Percentiles rank a stretch among this genome's conserved stretches.
phyloP scores from a whole-genome alignment of 805 yeast genomes.

The Candida xyloterini region DNA sequence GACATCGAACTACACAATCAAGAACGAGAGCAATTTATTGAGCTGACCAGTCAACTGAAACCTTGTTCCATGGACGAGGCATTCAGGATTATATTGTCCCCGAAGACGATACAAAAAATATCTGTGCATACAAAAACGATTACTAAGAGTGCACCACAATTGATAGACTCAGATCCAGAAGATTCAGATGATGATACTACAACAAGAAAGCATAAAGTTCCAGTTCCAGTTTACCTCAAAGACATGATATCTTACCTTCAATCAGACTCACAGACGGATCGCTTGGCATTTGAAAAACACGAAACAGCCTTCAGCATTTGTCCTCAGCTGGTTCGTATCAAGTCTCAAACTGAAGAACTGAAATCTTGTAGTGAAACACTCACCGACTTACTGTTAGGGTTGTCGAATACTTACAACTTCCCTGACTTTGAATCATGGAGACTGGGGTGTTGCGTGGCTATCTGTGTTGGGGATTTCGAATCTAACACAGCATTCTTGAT shows the following conservation, averaged over 20 bases:
- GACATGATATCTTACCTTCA: constrained; percentile 61
- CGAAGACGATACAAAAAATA: not conserved
- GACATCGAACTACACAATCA: constrained; percentile 23
- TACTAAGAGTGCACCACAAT: not conserved
- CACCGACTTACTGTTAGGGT: constrained; percentile 46
- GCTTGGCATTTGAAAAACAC: constrained; percentile 47
- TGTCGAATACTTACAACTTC: constrained; percentile 57
- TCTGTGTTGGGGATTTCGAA: constrained; percentile 49
- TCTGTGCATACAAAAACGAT: not conserved
- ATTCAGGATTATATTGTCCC: constrained; percentile 1
- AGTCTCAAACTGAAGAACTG: constrained; percentile 63
- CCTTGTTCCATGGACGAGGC: constrained; percentile 9
- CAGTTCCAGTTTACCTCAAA: constrained; percentile 64
- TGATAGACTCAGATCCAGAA: constrained; percentile 33
- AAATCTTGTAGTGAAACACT: constrained; percentile 54
- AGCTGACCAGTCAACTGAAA: not conserved
- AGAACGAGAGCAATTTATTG: constrained; percentile 16
- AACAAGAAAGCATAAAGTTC: constrained; percentile 37
- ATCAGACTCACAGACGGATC: constrained; percentile 41
- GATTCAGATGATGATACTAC: constrained; percentile 46
- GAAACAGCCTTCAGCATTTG: constrained; percentile 49
- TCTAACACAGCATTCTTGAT: constrained; percentile 43
- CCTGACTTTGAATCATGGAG: constrained; percentile 60
- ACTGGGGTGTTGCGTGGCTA: constrained; percentile 62
- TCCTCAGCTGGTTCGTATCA: constrained; percentile 62